These are phyloP conservation scores for Mariannaea sp. DNA, from an alignment of 2,329 filamentous ascomycete genomes.

Conservation along the genomic window DNA sequence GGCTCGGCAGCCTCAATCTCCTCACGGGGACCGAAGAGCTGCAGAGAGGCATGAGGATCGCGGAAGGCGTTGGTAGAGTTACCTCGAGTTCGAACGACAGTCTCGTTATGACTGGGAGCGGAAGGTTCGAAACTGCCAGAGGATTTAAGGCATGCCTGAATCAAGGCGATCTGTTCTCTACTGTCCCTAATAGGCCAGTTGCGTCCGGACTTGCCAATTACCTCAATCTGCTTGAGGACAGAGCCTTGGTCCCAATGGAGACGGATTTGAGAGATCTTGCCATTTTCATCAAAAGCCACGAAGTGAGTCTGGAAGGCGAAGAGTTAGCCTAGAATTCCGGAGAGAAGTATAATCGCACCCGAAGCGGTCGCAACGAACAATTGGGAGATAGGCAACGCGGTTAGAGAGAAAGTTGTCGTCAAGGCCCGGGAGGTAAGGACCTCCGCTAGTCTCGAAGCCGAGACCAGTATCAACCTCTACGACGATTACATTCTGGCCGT, in stretches of 20 bases:
- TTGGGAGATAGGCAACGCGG: conserved; percentile 75
- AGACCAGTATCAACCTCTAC: conserved; percentile 83
- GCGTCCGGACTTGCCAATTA: conserved; percentile 86
- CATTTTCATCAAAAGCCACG: conserved; percentile 76
- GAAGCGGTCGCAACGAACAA: conserved; percentile 64
- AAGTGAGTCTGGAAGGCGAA: conserved; percentile 71
- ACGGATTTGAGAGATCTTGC: conserved; percentile 85
- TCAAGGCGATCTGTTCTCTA: conserved; percentile 79
- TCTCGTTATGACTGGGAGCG: conserved; percentile 44
- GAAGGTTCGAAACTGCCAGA: conserved; percentile 44
- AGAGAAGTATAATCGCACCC: neutral
- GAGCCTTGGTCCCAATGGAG: conserved; percentile 95
- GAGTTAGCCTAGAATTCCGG: conserved; percentile 18
- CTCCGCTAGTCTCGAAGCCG: conserved; percentile 81
- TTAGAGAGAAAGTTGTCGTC: conserved; percentile 95
- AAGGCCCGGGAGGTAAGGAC: conserved; percentile 82
- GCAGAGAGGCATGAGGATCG: conserved; percentile 72
- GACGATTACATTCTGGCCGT: conserved; percentile 73
- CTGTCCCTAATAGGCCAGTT: conserved; percentile 96
- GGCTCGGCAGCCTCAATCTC: conserved; percentile 57
- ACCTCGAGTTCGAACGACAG: conserved; percentile 52
- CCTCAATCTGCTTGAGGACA: conserved; percentile 88
- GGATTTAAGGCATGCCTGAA: conserved; percentile 64
- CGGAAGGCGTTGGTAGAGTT: conserved; percentile 60
- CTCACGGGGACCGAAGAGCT: conserved; percentile 75